These are phyloP conservation scores for Eucalyptus grandis DNA, from an alignment of 345 rosid species.

Conservation along the genomic window DNA sequence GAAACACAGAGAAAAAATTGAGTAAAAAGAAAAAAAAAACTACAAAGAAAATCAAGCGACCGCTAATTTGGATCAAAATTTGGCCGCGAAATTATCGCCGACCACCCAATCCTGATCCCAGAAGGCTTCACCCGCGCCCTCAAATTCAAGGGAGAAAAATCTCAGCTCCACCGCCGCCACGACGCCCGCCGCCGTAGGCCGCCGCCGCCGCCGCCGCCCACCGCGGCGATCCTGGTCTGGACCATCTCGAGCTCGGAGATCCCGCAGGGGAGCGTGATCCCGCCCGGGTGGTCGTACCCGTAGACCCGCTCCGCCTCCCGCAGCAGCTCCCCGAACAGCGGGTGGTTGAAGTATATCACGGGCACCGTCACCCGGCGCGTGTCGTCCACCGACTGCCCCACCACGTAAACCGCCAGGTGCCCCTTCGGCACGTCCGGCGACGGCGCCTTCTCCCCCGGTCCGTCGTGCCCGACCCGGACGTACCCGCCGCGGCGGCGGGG, in stretches of 20 bases:
- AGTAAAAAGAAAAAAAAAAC: neutral
- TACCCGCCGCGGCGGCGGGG: neutral
- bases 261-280: conserved; percentile 70
- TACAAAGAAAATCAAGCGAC: neutral
- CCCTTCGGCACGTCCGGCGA: conserved; percentile 48
- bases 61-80: neutral
- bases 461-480: neutral
- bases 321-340: conserved; percentile 64
- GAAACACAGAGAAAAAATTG: neutral
- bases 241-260: conserved; percentile 72
- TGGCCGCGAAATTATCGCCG: neutral
- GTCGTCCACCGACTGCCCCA: conserved; percentile 40
- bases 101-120: neutral
- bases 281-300: conserved; percentile 69
- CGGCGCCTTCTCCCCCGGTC: neutral
- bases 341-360: conserved; percentile 75
- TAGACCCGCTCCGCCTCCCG: conserved; percentile 62
- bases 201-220: conserved; percentile 37
- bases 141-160: neutral
- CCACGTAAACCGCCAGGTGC: conserved; percentile 66
- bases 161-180: neutral
- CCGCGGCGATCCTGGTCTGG: conserved; percentile 56
- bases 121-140: neutral
- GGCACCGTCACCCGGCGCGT: conserved; percentile 53
- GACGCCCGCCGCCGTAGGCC: conserved; percentile 19